Percentiles rank a stretch among this genome's conserved stretches.
phyloP scores from a whole-genome alignment of 2,329 filamentous ascomycete species.

The Thielaviopsis cerberus region DNA sequence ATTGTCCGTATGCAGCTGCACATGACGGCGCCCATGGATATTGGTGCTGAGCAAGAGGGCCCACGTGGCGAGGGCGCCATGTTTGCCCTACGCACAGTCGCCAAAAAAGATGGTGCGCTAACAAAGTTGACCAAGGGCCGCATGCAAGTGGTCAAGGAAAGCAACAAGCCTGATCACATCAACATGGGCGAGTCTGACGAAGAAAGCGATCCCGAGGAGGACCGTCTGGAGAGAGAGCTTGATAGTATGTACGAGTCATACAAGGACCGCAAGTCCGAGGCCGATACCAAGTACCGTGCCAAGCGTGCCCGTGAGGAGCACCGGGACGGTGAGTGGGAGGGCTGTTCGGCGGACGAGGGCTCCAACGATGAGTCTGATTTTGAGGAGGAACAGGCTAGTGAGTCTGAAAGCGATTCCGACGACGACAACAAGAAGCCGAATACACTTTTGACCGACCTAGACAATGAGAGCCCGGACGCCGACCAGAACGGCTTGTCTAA shows the following conservation, averaged over 20 bases:
- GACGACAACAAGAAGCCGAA: constrained; percentile 18
- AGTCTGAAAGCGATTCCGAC: constrained; percentile 16
- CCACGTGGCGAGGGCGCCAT: constrained; percentile 64
- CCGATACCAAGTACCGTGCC: constrained; percentile 73
- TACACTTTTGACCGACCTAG: constrained; percentile 22
- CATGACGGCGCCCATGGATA: constrained; percentile 90
- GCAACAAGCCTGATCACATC: constrained; percentile 28
- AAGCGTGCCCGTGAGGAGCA: constrained; percentile 73
- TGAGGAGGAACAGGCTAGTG: constrained; percentile 32
- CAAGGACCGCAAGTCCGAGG: constrained; percentile 56
- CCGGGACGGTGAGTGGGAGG: constrained; percentile 80
- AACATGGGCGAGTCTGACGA: constrained; percentile 43
- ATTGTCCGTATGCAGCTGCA: constrained; percentile 93
- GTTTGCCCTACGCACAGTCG: constrained; percentile 68
- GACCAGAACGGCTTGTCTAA: constrained; percentile 42
- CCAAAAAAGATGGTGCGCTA: constrained; percentile 49
- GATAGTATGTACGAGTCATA: constrained; percentile 79
- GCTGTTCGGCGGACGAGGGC: constrained; percentile 54
- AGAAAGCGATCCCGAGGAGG: constrained; percentile 60
- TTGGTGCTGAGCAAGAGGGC: constrained; percentile 74
- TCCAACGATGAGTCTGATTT: constrained; percentile 36
- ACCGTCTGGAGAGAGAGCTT: constrained; percentile 66
- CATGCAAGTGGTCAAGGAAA: constrained; percentile 50
- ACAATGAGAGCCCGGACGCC: constrained; percentile 22
- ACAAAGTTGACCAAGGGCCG: constrained; percentile 47